Evolutionary conservation across 1,284 basidiomycete species (phyloP).

Genomic region (Malassezia yamatoensis): DNA sequence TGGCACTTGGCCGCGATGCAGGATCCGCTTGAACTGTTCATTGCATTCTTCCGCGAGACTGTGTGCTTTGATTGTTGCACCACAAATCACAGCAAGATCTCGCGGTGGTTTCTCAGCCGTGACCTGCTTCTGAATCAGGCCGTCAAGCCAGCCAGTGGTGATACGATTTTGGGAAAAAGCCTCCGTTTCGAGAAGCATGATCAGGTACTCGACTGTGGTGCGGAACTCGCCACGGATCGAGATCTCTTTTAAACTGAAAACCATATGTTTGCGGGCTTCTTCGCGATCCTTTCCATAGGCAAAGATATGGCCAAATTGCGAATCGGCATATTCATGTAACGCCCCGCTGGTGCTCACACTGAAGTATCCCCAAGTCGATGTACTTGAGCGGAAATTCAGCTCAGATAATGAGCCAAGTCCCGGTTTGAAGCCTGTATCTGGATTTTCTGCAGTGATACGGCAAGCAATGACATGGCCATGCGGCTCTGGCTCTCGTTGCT

Average conservation of each 20-base stretch:
- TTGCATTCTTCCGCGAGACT: conserved; percentile 79
- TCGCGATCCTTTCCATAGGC: conserved; percentile 93
- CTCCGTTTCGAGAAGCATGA: conserved; percentile 90
- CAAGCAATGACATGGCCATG: conserved; percentile 99
- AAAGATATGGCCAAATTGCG: conserved; percentile 88
- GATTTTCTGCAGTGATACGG: conserved; percentile 98
- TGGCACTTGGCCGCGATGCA: conserved; percentile 97
- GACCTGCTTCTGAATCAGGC: conserved; percentile 83
- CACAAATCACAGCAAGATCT: conserved; percentile 86
- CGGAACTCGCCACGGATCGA: conserved; percentile 98
- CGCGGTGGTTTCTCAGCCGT: conserved; percentile 91
- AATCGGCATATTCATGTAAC: conserved; percentile 83
- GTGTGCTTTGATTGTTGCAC: conserved; percentile 85
- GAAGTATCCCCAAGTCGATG: conserved; percentile 83
- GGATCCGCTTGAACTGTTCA: conserved; percentile 83
- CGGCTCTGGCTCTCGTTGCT: conserved; percentile 78
- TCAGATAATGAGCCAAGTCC: conserved; percentile 93
- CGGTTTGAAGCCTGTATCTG: conserved; percentile 99
- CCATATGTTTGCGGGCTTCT: conserved; percentile 98
- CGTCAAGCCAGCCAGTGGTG: conserved; percentile 97
- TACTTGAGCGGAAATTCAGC: conserved; percentile 97
- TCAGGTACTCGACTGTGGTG: conserved; percentile 86
- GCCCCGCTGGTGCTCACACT: conserved; percentile 90
- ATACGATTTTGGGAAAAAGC: conserved; percentile 95
- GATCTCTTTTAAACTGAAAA: conserved; percentile 93